phyloP scores from a whole-genome alignment of 495 filamentous ascomycete genomes.

The Chaetomium tenue region DNA sequence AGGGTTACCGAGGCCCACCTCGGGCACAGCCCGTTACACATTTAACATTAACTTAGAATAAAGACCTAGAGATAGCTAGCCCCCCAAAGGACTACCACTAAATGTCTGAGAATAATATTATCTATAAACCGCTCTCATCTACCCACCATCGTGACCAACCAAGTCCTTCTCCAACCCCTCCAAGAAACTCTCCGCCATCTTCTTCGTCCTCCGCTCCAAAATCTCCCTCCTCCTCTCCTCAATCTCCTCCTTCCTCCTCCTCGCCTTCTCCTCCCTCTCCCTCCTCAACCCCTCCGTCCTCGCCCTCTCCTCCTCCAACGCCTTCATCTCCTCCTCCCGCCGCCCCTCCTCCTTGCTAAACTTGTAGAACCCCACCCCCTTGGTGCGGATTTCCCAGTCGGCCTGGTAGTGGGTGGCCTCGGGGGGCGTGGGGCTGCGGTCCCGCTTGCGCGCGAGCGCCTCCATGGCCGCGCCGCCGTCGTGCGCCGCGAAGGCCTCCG shows the following conservation, averaged over 20 bases:
- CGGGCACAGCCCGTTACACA: too few species aligned
- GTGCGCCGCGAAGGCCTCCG: conserved; percentile 72
- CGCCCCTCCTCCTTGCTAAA: conserved; percentile 70
- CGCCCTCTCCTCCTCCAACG: conserved; percentile 60
- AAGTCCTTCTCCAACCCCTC: conserved; percentile 50
- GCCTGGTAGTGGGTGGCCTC: conserved; percentile 82
- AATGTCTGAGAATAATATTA: too few species aligned
- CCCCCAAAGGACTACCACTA: too few species aligned
- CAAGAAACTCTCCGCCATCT: conserved; percentile 72
- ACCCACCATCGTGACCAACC: not conserved
- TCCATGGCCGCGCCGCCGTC: conserved; percentile 61
- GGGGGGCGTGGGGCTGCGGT: conserved; percentile 73
- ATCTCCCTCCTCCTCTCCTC: conserved; percentile 55
- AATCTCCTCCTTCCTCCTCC: conserved; percentile 43
- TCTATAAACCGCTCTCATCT: too few species aligned
- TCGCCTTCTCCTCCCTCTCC: conserved; percentile 53
- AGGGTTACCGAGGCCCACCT: too few species aligned
- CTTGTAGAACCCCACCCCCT: conserved; percentile 85
- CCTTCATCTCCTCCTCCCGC: conserved; percentile 72
- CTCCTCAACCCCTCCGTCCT: conserved; percentile 64
- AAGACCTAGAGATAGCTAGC: too few species aligned
- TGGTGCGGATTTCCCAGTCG: conserved; percentile 72
- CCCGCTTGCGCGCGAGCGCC: conserved; percentile 66
- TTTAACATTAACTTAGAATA: too few species aligned
- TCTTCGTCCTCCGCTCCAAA: conserved; percentile 57